Evolutionary conservation across 495 filamentous ascomycete species (phyloP).

Genomic region (Hypomontagnella monticulosa): DNA sequence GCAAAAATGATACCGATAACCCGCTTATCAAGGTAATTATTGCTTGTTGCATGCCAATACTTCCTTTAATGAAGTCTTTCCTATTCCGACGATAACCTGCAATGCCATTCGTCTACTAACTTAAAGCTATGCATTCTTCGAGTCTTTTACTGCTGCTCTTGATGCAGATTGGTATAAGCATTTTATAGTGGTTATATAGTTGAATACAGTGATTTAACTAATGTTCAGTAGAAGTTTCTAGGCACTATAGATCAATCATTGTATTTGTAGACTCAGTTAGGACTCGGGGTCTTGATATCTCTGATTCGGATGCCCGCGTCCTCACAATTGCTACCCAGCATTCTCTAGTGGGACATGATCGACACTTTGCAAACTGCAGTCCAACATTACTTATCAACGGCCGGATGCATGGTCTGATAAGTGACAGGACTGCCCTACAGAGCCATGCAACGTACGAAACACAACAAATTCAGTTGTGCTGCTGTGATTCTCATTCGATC

Average conservation of each 20-base stretch:
- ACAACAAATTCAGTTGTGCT: not conserved
- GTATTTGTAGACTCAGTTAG: not conserved
- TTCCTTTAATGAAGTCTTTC: constrained; percentile 3
- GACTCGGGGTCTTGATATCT: too few species aligned
- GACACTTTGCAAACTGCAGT: too few species aligned
- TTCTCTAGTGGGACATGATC: too few species aligned
- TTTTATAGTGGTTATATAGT: not conserved
- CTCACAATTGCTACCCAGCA: too few species aligned
- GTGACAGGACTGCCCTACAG: constrained; percentile 22
- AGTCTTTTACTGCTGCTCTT: too few species aligned
- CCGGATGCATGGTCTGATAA: constrained; percentile 24
- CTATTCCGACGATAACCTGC: constrained; percentile 8
- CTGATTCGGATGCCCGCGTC: too few species aligned
- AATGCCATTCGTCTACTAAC: constrained; percentile 2
- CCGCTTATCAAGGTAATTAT: constrained; percentile 9
- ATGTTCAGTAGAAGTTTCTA: too few species aligned
- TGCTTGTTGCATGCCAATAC: constrained; percentile 9
- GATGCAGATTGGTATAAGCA: not conserved
- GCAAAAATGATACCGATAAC: not conserved
- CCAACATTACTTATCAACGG: too few species aligned
- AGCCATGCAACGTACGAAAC: not conserved
- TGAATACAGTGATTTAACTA: too few species aligned
- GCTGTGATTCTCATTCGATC: constrained; percentile 19
- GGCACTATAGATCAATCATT: not conserved
- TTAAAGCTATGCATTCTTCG: too few species aligned